phyloP scores from a whole-genome alignment of 768 basidiomycete species.

The Hericium rajendrae region DNA sequence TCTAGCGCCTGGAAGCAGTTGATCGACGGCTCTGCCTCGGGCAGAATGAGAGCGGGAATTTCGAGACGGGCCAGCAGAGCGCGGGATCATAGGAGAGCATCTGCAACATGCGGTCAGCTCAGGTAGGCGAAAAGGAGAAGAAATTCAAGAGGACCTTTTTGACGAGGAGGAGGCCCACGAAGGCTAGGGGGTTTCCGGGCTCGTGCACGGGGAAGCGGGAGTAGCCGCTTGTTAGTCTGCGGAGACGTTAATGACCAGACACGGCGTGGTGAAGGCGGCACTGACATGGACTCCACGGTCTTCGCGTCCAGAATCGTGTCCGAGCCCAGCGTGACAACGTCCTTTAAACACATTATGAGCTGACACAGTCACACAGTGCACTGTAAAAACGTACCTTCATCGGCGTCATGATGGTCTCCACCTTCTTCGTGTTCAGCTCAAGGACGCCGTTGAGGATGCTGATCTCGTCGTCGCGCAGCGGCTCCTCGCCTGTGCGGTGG shows the following conservation, averaged over 20 bases:
- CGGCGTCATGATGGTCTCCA: constrained; percentile 44
- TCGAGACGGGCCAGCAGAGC: constrained; percentile 56
- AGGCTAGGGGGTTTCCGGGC: constrained; percentile 54
- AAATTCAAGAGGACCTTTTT: constrained; percentile 52
- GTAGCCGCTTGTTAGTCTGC: constrained; percentile 73
- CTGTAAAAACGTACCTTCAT: constrained; percentile 29
- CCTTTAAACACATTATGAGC: constrained; percentile 30
- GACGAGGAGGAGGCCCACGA: constrained; percentile 73
- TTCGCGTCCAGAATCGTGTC: constrained; percentile 75
- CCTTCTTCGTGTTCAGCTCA: constrained; percentile 68
- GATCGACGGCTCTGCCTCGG: constrained; percentile 80
- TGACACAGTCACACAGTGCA: not conserved
- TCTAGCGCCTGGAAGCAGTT: constrained; percentile 93
- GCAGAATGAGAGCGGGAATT: constrained; percentile 77
- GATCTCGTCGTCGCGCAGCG: constrained; percentile 74
- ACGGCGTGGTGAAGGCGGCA: constrained; percentile 8
- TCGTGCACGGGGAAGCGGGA: constrained; percentile 88
- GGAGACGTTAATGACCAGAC: constrained; percentile 2
- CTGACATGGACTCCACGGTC: constrained; percentile 67
- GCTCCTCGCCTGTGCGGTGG: constrained; percentile 69
- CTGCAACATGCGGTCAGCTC: constrained; percentile 25
- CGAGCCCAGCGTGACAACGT: constrained; percentile 70
- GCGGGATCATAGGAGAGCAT: constrained; percentile 83
- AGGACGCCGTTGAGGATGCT: constrained; percentile 72
- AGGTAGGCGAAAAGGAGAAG: not conserved